These are phyloP conservation scores for Solanum etuberosum DNA, from an alignment of 257 asterid species.

Conservation along the genomic window DNA sequence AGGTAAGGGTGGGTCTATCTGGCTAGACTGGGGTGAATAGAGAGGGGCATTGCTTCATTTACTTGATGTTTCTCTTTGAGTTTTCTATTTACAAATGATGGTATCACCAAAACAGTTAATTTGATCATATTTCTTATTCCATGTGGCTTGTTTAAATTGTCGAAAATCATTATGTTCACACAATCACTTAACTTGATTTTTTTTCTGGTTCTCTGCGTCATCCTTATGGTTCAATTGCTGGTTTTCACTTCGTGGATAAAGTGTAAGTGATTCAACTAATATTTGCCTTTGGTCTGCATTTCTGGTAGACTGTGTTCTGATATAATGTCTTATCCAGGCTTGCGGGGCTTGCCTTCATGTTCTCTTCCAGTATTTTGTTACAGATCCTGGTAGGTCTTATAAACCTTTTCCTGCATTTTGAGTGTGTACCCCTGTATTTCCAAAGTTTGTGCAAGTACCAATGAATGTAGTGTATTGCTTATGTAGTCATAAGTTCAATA, in stretches of 20 bases:
- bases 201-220: background rate
- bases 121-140: background rate
- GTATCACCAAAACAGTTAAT: background rate
- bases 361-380: slow-evolving; percentile 84
- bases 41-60: background rate
- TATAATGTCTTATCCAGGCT: slow-evolving; percentile 48
- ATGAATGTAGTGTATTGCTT: background rate
- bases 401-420: background rate
- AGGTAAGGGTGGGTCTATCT: background rate
- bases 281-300: slow-evolving; percentile 1
- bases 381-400: slow-evolving; percentile 69
- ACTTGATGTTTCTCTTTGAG: background rate
- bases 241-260: slow-evolving; percentile 19
- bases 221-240: slow-evolving; percentile 14
- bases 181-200: slow-evolving; percentile 14
- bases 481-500: background rate
- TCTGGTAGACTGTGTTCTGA: slow-evolving; percentile 1
- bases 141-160: background rate
- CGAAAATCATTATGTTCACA: background rate
- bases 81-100: background rate
- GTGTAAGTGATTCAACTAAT: slow-evolving; percentile 54
- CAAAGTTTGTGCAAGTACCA: background rate
- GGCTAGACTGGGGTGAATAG: background rate
- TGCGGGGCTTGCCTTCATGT: slow-evolving; percentile 98
- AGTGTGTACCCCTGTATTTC: background rate